phyloP scores from a whole-genome alignment of 106 monocot species.

The Dendrobium catenatum region DNA sequence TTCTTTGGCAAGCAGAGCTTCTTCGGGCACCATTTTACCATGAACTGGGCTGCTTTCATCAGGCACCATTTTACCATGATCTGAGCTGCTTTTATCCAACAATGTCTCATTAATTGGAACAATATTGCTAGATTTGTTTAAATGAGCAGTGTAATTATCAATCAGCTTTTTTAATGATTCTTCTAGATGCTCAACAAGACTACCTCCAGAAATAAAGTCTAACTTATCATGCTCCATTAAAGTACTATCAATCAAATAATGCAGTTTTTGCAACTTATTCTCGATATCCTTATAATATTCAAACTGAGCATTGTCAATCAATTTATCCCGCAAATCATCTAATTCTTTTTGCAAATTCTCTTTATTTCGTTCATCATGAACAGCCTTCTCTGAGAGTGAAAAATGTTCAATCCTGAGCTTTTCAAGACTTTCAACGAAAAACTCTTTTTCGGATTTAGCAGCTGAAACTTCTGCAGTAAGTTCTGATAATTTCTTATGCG shows the following conservation, averaged over 20 bases:
- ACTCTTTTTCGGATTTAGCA: constrained; percentile 64
- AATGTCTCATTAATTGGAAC: constrained; percentile 11
- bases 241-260: constrained; percentile 35
- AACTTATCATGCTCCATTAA: constrained; percentile 27
- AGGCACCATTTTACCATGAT: constrained; percentile 18
- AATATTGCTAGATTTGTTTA: constrained; percentile 18
- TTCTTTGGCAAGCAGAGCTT: constrained; percentile 27
- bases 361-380: constrained; percentile 52
- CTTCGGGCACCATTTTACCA: constrained; percentile 18
- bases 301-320: constrained; percentile 27
- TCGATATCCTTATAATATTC: constrained; percentile 28
- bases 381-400: constrained; percentile 52
- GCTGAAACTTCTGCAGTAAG: constrained; percentile 48
- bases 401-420: constrained; percentile 60
- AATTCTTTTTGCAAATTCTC: constrained; percentile 55
- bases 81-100: constrained; percentile 14
- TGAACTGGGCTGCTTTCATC: constrained; percentile 5
- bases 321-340: constrained; percentile 39
- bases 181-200: constrained; percentile 33
- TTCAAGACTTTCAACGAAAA: constrained; percentile 52
- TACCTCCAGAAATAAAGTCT: constrained; percentile 19
- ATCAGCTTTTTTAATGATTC: constrained; percentile 41
- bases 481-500: constrained; percentile 68
- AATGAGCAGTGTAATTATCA: constrained; percentile 33
- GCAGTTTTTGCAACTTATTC: constrained; percentile 35